Evolutionary conservation across 225 moss, liverwort and hornwort species (phyloP).

Genomic region (Pleurozium schreberi): DNA sequence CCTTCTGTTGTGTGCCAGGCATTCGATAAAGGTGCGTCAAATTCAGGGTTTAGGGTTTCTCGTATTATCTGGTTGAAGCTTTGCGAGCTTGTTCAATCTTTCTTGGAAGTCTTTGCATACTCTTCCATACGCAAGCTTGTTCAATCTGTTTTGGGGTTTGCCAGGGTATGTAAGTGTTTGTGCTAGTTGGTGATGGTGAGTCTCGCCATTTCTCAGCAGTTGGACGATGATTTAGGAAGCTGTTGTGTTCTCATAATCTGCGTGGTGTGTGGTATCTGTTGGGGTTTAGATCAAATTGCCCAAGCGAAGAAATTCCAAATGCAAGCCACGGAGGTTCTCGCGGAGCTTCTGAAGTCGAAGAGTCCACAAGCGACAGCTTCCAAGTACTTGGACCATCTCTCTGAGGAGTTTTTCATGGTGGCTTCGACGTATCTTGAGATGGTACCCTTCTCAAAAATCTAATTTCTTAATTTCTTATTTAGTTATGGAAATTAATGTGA

Average conservation of each 20-base stretch:
- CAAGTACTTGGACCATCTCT: conserved; percentile 62
- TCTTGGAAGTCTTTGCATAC: background rate
- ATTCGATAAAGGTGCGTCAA: conserved; percentile 19
- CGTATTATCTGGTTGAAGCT: background rate
- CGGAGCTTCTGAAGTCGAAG: conserved; percentile 80
- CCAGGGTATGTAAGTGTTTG: background rate
- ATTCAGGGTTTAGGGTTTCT: conserved; percentile 9
- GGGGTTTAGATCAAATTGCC: conserved; percentile 17
- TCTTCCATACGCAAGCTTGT: background rate
- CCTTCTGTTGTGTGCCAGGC: conserved; percentile 25
- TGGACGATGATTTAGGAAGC: background rate
- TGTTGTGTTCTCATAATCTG: background rate
- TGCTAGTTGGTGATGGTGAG: background rate
- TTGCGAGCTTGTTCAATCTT: background rate
- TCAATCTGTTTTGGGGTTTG: background rate
- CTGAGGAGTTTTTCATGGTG: conserved; percentile 92
- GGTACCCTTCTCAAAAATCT: conserved; percentile 49
- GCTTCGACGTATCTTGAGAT: conserved; percentile 91
- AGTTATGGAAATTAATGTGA: background rate
- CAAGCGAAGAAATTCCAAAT: conserved; percentile 67
- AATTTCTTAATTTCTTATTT: background rate
- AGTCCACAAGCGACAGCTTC: conserved; percentile 52
- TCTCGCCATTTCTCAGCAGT: background rate
- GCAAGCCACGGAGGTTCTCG: conserved; percentile 84
- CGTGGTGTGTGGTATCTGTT: background rate